Percentiles rank a stretch among this genome's conserved stretches.
These are phyloP conservation scores for Chlamydomonas eustigma DNA, from an alignment of 139 green algal genomes.

Conservation along the genomic window DNA sequence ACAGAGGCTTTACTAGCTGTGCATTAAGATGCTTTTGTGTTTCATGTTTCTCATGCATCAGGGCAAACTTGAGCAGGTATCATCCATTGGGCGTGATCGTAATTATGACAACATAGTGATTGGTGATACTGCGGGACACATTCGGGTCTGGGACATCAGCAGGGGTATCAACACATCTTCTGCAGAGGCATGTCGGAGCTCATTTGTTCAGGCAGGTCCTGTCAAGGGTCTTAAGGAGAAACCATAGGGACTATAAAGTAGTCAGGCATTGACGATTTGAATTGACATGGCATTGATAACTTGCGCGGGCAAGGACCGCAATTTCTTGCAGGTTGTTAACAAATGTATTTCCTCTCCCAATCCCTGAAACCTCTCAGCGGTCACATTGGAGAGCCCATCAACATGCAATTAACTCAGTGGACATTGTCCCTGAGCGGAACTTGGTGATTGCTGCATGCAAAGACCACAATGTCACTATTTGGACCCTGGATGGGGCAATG, in stretches of 20 bases:
- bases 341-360: not conserved
- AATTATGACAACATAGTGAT: constrained; percentile 14
- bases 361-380: not conserved
- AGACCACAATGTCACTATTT: constrained; percentile 62
- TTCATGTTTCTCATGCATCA: too few relatives aligned
- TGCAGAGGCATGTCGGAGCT: constrained; percentile 26
- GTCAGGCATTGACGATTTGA: too few relatives aligned
- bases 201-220: constrained; percentile 60
- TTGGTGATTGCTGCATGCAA: constrained; percentile 54
- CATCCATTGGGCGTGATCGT: constrained; percentile 7
- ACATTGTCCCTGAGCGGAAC: constrained; percentile 30
- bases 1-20: too few relatives aligned
- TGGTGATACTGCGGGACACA: constrained; percentile 62
- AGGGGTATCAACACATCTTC: constrained; percentile 36
- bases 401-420: constrained; percentile 38
- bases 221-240: too few relatives aligned
- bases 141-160: constrained; percentile 60
- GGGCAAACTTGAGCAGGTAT: constrained; percentile 45
- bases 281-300: too few relatives aligned
- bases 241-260: too few relatives aligned
- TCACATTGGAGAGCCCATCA: constrained; percentile 52
- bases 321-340: too few relatives aligned
- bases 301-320: too few relatives aligned
- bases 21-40: too few relatives aligned
- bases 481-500: constrained; percentile 51